These are phyloP conservation scores for Vitis hybrid DNA, from an alignment of 177 flowering plant species.

Conservation along the genomic window DNA sequence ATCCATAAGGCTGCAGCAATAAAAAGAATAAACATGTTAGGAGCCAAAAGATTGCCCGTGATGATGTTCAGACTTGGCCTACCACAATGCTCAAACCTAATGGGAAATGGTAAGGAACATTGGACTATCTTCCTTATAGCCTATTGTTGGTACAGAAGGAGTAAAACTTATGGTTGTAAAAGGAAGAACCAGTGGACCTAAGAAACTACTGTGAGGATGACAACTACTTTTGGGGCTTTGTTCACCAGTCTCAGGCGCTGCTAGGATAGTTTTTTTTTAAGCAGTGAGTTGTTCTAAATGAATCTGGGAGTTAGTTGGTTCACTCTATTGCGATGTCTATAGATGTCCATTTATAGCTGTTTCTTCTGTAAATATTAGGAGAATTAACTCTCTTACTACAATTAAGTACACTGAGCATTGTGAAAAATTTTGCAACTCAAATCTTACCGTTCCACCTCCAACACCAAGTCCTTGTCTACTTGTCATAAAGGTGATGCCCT, in stretches of 20 bases:
- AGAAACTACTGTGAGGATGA: neutral
- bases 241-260: neutral
- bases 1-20: constrained; percentile 89
- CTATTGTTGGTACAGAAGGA: neutral
- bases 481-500: constrained; percentile 87
- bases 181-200: neutral
- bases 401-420: neutral
- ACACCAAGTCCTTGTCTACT: constrained; percentile 97
- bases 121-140: neutral
- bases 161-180: neutral
- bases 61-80: neutral
- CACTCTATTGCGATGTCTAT: neutral
- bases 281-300: neutral
- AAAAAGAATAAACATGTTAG: neutral
- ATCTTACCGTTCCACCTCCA: constrained; percentile 89
- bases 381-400: no score
- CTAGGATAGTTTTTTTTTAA: neutral
- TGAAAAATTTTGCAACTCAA: constrained; percentile 6
- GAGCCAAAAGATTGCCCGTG: neutral
- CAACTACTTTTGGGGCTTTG: neutral
- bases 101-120: neutral
- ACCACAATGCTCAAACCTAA: neutral
- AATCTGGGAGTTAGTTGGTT: neutral
- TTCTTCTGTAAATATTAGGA: no score
- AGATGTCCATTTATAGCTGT: no score